Percentiles rank a stretch among this genome's conserved stretches.
Conservation (phyloP, 2,329 filamentous ascomycete species). For the Verticillium zaregamsianum region DNA sequence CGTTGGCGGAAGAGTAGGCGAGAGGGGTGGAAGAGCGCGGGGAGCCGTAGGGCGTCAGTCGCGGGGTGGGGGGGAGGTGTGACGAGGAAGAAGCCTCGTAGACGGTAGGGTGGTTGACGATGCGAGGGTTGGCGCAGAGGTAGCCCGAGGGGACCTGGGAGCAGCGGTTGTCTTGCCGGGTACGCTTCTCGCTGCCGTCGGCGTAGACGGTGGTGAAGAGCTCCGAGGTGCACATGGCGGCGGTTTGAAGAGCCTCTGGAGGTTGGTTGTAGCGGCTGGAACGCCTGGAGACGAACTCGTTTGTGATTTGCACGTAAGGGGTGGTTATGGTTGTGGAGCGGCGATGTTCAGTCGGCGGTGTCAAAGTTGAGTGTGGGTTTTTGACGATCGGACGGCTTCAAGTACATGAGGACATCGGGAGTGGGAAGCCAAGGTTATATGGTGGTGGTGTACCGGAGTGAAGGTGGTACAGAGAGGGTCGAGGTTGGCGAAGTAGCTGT, state of each 20-base stretch:
- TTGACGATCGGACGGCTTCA: neutral
- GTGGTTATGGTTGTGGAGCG: neutral
- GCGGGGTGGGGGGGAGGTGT: constrained; percentile 23
- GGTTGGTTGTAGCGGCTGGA: neutral
- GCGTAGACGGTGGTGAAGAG: constrained; percentile 42
- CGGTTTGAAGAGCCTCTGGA: constrained; percentile 4
- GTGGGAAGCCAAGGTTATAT: neutral
- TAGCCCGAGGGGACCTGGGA: constrained; percentile 31
- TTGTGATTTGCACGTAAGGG: neutral
- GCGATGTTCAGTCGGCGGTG: neutral
- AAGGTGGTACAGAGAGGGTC: neutral
- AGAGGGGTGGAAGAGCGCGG: constrained; percentile 32
- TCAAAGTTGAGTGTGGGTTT: constrained; percentile 1
- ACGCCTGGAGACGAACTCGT: neutral
- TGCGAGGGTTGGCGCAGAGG: constrained; percentile 36
- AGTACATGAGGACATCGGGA: constrained; percentile 1
- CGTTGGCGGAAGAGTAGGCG: constrained; percentile 23
- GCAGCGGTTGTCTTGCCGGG: constrained; percentile 32
- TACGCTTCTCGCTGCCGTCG: constrained; percentile 32
- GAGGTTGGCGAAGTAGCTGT: neutral
- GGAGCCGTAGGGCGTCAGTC: constrained; percentile 22
- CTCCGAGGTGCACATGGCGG: constrained; percentile 48
- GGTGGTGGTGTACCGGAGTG: neutral
- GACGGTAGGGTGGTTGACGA: constrained; percentile 36
- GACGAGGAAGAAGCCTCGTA: constrained; percentile 23